Base-by-base conservation (phyloP, 176 grass and related monocot genomes). In the Leersia perrieri region DNA sequence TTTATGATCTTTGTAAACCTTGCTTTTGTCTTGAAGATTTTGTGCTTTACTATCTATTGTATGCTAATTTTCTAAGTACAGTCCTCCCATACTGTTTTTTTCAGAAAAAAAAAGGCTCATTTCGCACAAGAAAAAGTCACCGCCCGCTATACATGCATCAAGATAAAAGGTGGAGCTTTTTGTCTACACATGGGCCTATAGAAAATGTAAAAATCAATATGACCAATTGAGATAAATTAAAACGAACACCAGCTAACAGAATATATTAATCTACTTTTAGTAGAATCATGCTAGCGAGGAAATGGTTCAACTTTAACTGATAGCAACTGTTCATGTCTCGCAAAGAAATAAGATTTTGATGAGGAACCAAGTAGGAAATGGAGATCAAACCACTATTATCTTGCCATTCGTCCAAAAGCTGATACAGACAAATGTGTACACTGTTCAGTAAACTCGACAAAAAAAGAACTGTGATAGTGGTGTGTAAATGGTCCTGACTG, bases 121-220 rank as follows among this genome's bases (percentile, higher is more conserved):
- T 22, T 58, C 53, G 9, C 53, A 11, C 10, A 23, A 58, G 20
- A 57, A 6, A 27, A 62, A 71, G 33, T 62, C 36, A 7, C 62
- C 5, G 18, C 18, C 79, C 27, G 72, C 38, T 53, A 63, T 2
- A 86, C 67, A 69, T 75, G 49, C 63, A 69, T 6, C 42, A 60
- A 80, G 7, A 8, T 40, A 79, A 78, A 86, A 0, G 12, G 33
- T 78, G 23, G 10, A 60, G 14, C 15, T 11, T 73, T 63, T 11
- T 66, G 27, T 63, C 57, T 27, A 36, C 26, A 80, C 6, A 66
- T 34, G 15, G 15, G 4, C 40, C 60, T 65, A 72, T 6, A 39
- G 47, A 81, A 68, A 42, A 14, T 66, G 31, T 25, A 35, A 45
- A 82, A 73, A 42, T 30, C 3, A 38, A 42, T 45, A 40, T 63